Conservation (phyloP, 106 monocot genomes). For the Platanthera guangdongensis region DNA sequence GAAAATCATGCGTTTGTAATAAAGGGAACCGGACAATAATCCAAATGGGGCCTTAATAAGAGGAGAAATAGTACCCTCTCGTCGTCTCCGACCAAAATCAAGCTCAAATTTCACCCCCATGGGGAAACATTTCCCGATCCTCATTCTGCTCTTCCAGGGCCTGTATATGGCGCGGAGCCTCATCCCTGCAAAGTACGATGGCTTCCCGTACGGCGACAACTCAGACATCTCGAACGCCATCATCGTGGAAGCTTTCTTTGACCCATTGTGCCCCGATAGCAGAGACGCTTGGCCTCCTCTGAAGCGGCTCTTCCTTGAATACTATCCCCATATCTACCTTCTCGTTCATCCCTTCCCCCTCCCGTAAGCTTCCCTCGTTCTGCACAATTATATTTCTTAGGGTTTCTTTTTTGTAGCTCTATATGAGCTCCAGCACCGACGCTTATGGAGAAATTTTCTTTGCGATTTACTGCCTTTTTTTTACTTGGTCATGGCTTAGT, state of each 20-base stretch:
- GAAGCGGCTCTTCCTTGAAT: slow-evolving; percentile 7
- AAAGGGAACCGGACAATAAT: too few relatives aligned
- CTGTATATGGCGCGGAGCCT: background rate
- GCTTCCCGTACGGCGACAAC: slow-evolving; percentile 11
- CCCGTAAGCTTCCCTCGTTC: slow-evolving; percentile 7
- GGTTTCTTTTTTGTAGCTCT: background rate
- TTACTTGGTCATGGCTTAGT: background rate
- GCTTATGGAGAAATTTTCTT: background rate
- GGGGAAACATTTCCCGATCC: background rate
- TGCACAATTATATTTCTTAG: background rate
- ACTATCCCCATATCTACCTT: slow-evolving; percentile 10
- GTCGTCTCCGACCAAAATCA: too few relatives aligned
- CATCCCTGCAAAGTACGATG: slow-evolving; percentile 21
- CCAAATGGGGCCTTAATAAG: too few relatives aligned
- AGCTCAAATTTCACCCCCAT: background rate
- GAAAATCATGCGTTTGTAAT: too few relatives aligned
- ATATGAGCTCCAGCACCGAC: background rate
- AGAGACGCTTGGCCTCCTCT: slow-evolving; percentile 20
- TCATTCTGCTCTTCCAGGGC: background rate
- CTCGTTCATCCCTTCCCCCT: slow-evolving; percentile 19
- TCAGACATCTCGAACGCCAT: background rate
- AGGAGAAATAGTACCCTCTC: too few relatives aligned
- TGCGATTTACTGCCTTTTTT: background rate
- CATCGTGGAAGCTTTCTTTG: slow-evolving; percentile 16
- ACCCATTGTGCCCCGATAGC: slow-evolving; percentile 21